phyloP scores from a whole-genome alignment of 2,329 filamentous ascomycete genomes.

The Botrytis elliptica region DNA sequence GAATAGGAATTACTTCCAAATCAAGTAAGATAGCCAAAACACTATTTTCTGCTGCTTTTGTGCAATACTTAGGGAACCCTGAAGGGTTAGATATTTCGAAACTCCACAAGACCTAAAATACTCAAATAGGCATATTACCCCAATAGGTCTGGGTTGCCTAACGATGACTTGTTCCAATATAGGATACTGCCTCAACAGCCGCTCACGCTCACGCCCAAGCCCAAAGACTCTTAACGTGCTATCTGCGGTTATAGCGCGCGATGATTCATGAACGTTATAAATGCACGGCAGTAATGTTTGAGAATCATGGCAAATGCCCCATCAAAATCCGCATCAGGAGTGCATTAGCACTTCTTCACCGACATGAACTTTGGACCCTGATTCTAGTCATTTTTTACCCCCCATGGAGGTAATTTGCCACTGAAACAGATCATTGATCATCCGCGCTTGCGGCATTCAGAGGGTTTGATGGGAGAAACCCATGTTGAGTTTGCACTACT shows the following conservation, averaged over 20 bases:
- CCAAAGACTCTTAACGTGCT: background rate
- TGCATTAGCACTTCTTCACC: background rate
- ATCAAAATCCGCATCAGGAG: background rate
- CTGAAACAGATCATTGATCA: background rate
- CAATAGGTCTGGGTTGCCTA: background rate
- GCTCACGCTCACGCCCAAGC: too few relatives aligned
- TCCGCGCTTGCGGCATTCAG: background rate
- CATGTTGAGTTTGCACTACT: background rate
- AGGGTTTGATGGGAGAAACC: too few relatives aligned
- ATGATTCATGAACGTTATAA: background rate
- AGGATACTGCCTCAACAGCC: background rate
- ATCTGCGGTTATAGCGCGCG: background rate
- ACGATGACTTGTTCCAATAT: background rate
- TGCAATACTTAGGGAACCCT: background rate
- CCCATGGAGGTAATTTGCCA: background rate
- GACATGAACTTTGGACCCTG: background rate
- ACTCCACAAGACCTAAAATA: background rate
- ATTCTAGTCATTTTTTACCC: background rate
- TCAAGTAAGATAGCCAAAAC: background rate
- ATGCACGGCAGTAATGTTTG: background rate
- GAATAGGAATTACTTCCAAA: background rate
- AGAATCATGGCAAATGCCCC: background rate
- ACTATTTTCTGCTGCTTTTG: background rate
- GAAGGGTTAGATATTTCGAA: too few relatives aligned
- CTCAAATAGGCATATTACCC: background rate